Base-by-base conservation (phyloP, 2,329 filamentous ascomycete species). In the Zymoseptoria crescenta region DNA sequence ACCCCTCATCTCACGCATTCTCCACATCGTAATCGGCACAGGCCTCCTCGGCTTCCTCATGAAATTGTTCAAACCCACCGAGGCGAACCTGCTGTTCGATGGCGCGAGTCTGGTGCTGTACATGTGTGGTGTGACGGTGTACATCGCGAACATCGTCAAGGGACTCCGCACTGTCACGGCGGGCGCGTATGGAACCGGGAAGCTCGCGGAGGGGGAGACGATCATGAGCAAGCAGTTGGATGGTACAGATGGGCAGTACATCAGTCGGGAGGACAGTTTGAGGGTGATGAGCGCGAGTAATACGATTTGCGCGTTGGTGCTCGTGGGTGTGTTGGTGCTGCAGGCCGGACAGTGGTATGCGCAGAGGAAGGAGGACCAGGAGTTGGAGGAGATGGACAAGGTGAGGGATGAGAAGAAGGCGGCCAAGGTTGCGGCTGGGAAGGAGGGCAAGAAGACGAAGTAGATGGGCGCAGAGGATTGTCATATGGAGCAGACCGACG, bases 321-420 rank as follows among this genome's bases (percentile, higher is more conserved):
- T 99, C 56, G 87, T 97, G 2, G 94, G 94, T 4, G 89, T 99
- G 8, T 74, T 99, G 65, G 89, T 96, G 35, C 77, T 99, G 70
- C 94, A 99, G 83, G 91, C 91, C 20, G 94, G 94, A 9, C 91
- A 97, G 81, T 97, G 93, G 94, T 99, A 99, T 77, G 94, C 94
- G 27, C 92, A 97, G 82, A 83, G 89, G 72, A 95, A 95, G 78
- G 92, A 97, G 75, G 81, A 82, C 70, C 88, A 92, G 73, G 92
- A 96, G 74, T 80, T 83, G 58, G 84, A 83, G 70, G 82, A 84
- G 72, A 80, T 87, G 64, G 83, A 86, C 66, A 76, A 79, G 74
- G 79, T 77, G 63, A 72, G 76, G 58, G 74, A 75, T 61, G 79
- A 77, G 69, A 80, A 80, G 74, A 76, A 74, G 68, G 73, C 67